phyloP scores from a whole-genome alignment of 2,329 filamentous ascomycete genomes.

The Penicillium italicum region DNA sequence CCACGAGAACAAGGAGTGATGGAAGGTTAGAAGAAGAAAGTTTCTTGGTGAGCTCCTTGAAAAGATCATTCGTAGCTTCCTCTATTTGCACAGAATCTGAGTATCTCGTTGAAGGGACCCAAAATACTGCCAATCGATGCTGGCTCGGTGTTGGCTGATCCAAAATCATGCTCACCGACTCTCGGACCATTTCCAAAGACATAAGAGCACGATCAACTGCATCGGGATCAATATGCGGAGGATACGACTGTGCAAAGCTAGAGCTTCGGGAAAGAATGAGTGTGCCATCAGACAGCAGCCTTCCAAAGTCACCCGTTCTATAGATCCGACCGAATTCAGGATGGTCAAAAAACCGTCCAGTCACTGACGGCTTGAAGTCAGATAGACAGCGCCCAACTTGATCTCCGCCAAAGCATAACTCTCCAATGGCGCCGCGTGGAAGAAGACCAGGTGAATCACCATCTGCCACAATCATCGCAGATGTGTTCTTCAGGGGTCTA shows the following conservation, averaged over 20 bases:
- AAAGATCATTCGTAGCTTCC: conserved; percentile 47
- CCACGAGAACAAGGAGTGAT: conserved; percentile 66
- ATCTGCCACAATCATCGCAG: conserved; percentile 59
- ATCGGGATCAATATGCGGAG: conserved; percentile 72
- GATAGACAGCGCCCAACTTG: conserved; percentile 54
- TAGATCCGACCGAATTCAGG: conserved; percentile 69
- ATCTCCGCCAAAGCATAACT: conserved; percentile 81
- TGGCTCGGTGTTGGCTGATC: conserved; percentile 37
- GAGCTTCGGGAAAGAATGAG: conserved; percentile 70
- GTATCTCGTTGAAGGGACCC: conserved; percentile 48
- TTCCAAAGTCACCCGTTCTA: conserved; percentile 75
- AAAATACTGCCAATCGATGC: conserved; percentile 66
- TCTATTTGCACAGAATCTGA: conserved; percentile 3
- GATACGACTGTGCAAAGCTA: conserved; percentile 76
- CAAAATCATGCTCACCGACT: conserved; percentile 63
- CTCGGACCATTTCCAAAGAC: conserved; percentile 49
- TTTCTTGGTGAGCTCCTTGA: conserved; percentile 51
- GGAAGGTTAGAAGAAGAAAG: conserved; percentile 79
- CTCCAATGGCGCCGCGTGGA: conserved; percentile 70
- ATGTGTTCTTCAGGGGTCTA: conserved; percentile 69
- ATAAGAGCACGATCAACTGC: conserved; percentile 68
- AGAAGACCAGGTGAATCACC: conserved; percentile 51
- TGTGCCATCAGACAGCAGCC: conserved; percentile 72
- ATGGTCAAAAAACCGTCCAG: conserved; percentile 66
- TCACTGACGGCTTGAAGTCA: conserved; percentile 49